Percentiles rank a stretch among this genome's conserved stretches.
Evolutionary conservation across 176 grass and related monocot species (phyloP).

Genomic region (Paspalum vaginatum): DNA sequence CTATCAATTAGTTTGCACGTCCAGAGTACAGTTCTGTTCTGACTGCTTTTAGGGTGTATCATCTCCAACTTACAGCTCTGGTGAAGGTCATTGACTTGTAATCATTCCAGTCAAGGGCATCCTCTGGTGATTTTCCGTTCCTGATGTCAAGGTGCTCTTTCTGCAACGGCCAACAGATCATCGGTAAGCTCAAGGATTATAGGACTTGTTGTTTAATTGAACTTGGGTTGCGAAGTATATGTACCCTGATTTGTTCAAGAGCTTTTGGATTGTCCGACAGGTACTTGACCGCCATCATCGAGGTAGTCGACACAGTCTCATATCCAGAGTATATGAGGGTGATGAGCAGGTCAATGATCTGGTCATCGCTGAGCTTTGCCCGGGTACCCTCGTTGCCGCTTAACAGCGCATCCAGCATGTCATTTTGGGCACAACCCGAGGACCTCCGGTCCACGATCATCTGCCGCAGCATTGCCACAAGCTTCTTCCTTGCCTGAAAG

Average conservation of each 20-base stretch:
- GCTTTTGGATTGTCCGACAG: constrained; percentile 75
- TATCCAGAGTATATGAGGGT: constrained; percentile 95
- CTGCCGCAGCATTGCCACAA: constrained; percentile 74
- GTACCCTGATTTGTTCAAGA: constrained; percentile 81
- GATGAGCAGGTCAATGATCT: constrained; percentile 92
- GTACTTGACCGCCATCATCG: constrained; percentile 98
- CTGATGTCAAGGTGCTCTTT: constrained; percentile 79
- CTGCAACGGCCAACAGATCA: constrained; percentile 47
- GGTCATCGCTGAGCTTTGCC: constrained; percentile 70
- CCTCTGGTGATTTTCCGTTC: constrained; percentile 51
- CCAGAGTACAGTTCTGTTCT: neutral
- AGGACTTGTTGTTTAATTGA: constrained; percentile 6
- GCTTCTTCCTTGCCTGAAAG: constrained; percentile 82
- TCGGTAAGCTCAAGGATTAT: constrained; percentile 3
- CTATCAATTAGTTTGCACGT: constrained; percentile 17
- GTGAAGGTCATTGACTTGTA: constrained; percentile 96
- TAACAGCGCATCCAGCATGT: constrained; percentile 80
- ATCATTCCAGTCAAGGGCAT: constrained; percentile 71
- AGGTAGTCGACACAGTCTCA: constrained; percentile 90
- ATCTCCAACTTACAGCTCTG: constrained; percentile 63
- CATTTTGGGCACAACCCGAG: constrained; percentile 48
- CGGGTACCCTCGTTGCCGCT: constrained; percentile 52
- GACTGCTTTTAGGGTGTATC: constrained; percentile 12
- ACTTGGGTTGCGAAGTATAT: constrained; percentile 8
- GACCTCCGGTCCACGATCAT: constrained; percentile 65